Percentiles rank a stretch among this genome's conserved stretches.
These are phyloP conservation scores for Salix exigua DNA, from an alignment of 345 rosid genomes.

Conservation along the genomic window DNA sequence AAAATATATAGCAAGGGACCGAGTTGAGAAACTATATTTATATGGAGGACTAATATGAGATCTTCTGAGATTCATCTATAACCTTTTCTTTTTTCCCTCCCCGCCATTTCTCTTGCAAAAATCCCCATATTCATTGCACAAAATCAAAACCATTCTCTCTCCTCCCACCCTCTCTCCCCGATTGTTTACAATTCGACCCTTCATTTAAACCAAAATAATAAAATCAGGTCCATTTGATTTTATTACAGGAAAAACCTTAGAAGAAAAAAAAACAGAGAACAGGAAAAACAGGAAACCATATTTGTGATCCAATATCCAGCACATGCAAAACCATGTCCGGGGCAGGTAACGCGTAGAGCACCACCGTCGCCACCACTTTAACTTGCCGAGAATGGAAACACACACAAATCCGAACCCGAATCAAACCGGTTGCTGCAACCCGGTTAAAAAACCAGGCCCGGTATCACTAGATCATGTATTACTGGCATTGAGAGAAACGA, in stretches of 20 bases:
- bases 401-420: slow-evolving; percentile 34
- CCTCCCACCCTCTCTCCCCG: too few species aligned
- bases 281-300: neutral
- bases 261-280: neutral
- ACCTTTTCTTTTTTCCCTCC: neutral
- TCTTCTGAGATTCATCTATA: too few species aligned
- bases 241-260: neutral
- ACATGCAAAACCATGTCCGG: slow-evolving; percentile 16
- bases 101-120: neutral
- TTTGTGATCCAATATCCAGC: neutral
- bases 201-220: neutral
- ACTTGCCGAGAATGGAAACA: slow-evolving; percentile 32
- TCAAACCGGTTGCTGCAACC: slow-evolving; percentile 33
- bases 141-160: neutral
- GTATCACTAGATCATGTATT: slow-evolving; percentile 78
- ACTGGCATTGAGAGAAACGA: slow-evolving; percentile 67
- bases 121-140: neutral
- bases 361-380: slow-evolving; percentile 5
- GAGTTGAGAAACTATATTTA: too few species aligned
- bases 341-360: slow-evolving; percentile 26
- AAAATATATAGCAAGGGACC: too few species aligned
- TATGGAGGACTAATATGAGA: too few species aligned
- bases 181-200: neutral
- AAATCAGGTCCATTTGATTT: neutral
- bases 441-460: slow-evolving; percentile 46